Base-by-base conservation (phyloP, 2,329 filamentous ascomycete species). In the Helotiales sp. region DNA sequence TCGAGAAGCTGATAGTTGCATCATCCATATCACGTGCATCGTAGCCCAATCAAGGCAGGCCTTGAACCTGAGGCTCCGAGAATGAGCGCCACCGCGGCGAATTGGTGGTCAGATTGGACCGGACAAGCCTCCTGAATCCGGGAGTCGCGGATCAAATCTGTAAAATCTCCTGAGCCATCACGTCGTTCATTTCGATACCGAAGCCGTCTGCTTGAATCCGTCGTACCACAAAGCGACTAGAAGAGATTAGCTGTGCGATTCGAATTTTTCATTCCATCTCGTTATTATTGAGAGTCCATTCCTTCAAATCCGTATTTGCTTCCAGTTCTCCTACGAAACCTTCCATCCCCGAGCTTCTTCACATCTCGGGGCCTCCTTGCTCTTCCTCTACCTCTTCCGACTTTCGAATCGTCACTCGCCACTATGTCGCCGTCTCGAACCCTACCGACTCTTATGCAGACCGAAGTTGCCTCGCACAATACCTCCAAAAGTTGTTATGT, bases 401-500 rank as follows among this genome's bases (percentile, higher is more conserved):
- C 19, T 42, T 34, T 42, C 51, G 2, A 31, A 2, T 48, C 30
- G 19, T 38, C 33, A 27, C 7, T 17, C 53, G 36, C 49, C 29
- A 60, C 63, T 62, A 79, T 67, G 62, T 96, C 96, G 90, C 90
- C 92, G 66, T 86, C 85, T 69, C 84, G 84, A 72, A 92, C 85
- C 49, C 85, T 98, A 50, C 93, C 93, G 57, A 93, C 88, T 27
- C 88, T 98, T 70, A 88, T 90, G 50, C 81, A 81, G 66, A 84
- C 88, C 65, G 90, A 99, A 72, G 86, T 99, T 70, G 85, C 88
- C 73, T 79, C 86, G 66, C 92, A 96, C 75, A 93, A 90, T 73
- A 87, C 84, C 47, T 77, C 79, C 50, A 84, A 91, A 71, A 96
- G 91, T 49, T 98, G 93, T 79, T 99, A 93, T 79, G 93, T 99